A percentile compares a stretch with the other conserved stretches of the same genome.
Conservation (phyloP, 352 stramenopile species). For the Thalassiosira gravida region DNA sequence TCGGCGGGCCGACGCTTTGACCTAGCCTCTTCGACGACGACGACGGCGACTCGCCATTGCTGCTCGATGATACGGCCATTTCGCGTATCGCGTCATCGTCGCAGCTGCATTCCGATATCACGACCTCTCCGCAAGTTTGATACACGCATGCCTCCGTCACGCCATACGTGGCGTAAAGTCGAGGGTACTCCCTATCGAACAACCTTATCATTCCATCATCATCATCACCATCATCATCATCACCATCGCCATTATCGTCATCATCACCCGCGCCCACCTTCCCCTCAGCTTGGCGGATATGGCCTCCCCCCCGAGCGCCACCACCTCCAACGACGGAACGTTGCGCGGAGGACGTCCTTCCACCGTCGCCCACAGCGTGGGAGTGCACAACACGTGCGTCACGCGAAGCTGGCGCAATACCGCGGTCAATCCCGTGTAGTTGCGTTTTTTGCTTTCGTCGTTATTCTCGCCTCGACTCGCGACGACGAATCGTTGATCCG, state of each 20-base stretch:
- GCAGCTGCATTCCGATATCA: conserved; percentile 11
- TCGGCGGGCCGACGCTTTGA: conserved; percentile 65
- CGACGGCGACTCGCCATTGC: too few relatives aligned
- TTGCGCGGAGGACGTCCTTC: conserved; percentile 15
- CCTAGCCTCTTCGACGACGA: too few relatives aligned
- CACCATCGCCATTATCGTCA: background rate
- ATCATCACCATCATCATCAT: conserved; percentile 5
- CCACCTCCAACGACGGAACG: conserved; percentile 50
- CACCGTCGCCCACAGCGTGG: conserved; percentile 69
- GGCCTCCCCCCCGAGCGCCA: conserved; percentile 79
- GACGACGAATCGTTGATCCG: too few relatives aligned
- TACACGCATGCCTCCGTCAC: conserved; percentile 86
- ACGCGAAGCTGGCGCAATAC: conserved; percentile 51
- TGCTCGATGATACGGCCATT: too few relatives aligned
- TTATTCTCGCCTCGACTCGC: too few relatives aligned
- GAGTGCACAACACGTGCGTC: conserved; percentile 79
- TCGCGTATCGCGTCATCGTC: too few relatives aligned
- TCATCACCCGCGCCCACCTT: conserved; percentile 57
- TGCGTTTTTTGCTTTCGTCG: too few relatives aligned
- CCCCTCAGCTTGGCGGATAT: conserved; percentile 73
- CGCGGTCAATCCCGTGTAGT: conserved; percentile 32
- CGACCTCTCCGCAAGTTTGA: conserved; percentile 78
- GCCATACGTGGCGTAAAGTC: conserved; percentile 78
- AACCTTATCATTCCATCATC: too few relatives aligned
- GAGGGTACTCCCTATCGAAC: conserved; percentile 40